Conservation (phyloP, 257 asterid species). For the Lycium barbarum region DNA sequence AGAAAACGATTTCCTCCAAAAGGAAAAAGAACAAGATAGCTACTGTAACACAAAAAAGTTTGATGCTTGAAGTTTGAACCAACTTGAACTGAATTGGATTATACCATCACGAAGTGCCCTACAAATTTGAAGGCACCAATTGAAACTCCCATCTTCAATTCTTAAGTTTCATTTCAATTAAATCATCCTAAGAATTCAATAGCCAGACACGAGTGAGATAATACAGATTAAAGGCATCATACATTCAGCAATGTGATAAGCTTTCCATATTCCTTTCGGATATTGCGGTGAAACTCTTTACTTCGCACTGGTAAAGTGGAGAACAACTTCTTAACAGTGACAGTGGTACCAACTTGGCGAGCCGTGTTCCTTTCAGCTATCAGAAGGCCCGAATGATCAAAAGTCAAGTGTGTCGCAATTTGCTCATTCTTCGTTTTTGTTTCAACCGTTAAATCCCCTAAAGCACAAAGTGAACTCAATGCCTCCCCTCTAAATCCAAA, state of each 20-base stretch:
- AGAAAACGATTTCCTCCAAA: constrained; percentile 8
- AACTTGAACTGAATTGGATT: constrained; percentile 10
- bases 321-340: constrained; percentile 88
- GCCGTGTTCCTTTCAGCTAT: constrained; percentile 82
- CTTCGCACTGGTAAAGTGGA: constrained; percentile 91
- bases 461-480: constrained; percentile 86
- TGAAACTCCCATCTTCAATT: constrained; percentile 18
- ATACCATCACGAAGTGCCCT: background rate
- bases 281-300: constrained; percentile 81
- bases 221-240: constrained; percentile 43
- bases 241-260: constrained; percentile 85
- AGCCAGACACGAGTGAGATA: background rate
- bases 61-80: background rate
- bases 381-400: constrained; percentile 68
- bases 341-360: constrained; percentile 91
- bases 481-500: constrained; percentile 99
- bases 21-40: background rate
- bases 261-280: constrained; percentile 92
- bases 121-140: constrained; percentile 22
- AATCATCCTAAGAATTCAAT: constrained; percentile 23
- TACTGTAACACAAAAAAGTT: background rate
- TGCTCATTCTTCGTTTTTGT: constrained; percentile 79
- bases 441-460: constrained; percentile 90
- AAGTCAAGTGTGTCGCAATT: constrained; percentile 89
- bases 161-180: background rate